Evolutionary conservation across 1,284 basidiomycete genomes (phyloP).

Genomic region (Wallemia hederae): DNA sequence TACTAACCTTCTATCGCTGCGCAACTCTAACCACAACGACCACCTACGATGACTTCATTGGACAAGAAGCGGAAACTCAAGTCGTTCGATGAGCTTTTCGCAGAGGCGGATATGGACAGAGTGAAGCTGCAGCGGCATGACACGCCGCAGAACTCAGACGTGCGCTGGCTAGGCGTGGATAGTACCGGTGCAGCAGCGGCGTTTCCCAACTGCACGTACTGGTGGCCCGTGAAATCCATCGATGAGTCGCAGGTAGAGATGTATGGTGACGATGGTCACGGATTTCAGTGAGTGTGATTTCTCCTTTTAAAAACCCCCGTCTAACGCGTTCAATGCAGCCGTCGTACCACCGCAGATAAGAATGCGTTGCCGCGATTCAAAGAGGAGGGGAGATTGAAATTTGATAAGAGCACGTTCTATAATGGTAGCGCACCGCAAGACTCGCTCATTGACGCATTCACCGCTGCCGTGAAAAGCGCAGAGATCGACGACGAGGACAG

Average conservation of each 20-base stretch:
- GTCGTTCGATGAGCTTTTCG: background rate
- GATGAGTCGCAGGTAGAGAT: background rate
- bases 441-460: background rate
- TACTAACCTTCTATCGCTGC: too few species aligned
- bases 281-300: background rate
- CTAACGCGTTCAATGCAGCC: background rate
- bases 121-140: background rate
- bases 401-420: background rate
- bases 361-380: background rate
- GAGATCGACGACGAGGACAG: background rate
- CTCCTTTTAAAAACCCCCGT: background rate
- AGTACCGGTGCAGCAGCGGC: background rate
- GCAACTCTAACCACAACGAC: too few species aligned
- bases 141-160: background rate
- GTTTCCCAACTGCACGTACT: background rate
- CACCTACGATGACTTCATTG: background rate
- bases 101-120: background rate
- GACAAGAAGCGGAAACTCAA: background rate
- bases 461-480: background rate
- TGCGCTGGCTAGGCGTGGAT: background rate
- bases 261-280: background rate
- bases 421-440: background rate
- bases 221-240: background rate
- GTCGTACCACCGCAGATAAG: background rate
- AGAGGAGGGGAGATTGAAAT: background rate